Conservation (phyloP, 139 green algal genomes). For the Closterium sp. region DNA sequence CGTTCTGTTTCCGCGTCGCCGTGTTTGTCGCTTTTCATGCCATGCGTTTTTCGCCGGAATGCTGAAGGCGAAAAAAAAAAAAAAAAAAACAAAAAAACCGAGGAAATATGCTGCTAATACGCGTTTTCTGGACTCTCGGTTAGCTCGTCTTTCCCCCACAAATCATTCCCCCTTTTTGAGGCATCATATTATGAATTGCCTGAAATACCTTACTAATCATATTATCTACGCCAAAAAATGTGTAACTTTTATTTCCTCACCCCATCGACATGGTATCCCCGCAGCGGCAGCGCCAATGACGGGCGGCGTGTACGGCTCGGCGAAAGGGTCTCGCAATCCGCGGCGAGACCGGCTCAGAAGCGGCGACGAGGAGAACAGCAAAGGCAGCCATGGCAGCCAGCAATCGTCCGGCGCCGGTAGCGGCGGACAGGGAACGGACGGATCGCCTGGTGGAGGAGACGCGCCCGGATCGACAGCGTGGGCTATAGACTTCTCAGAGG, state of each 20-base stretch:
- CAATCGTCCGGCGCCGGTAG: not conserved
- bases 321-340: not conserved
- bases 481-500: not conserved
- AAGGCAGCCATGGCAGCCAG: not conserved
- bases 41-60: not conserved
- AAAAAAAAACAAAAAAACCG: no score
- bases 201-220: no score
- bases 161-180: not conserved
- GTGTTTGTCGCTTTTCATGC: not conserved
- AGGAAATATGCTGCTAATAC: no score
- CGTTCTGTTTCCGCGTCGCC: not conserved
- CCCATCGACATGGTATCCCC: not conserved
- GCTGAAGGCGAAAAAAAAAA: no score
- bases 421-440: not conserved
- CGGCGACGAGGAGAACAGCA: not conserved
- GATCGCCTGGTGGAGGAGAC: not conserved
- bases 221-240: not conserved
- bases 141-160: not conserved
- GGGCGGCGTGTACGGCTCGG: not conserved
- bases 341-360: not conserved
- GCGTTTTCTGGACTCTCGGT: not conserved
- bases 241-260: not conserved
- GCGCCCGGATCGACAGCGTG: not conserved
- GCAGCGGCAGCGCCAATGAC: not conserved
- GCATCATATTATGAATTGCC: not conserved